phyloP scores from a whole-genome alignment of 164 flowering plant genomes.

The Euptelea pleiosperma region DNA sequence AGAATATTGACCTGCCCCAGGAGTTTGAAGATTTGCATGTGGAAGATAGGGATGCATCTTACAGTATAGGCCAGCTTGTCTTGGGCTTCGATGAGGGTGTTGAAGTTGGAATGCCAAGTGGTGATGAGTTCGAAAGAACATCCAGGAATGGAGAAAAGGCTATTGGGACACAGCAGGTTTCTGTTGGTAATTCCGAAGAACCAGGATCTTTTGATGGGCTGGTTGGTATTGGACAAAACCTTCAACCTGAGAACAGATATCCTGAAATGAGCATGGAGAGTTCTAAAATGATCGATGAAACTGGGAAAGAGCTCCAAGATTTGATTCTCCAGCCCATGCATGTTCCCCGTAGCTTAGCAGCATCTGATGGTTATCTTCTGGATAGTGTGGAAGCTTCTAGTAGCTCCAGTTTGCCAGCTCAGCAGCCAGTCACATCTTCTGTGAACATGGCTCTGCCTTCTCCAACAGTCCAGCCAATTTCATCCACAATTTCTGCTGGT shows the following conservation, averaged over 20 bases:
- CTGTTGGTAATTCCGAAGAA: constrained; percentile 28
- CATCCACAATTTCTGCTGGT: constrained; percentile 39
- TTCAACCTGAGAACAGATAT: constrained; percentile 24
- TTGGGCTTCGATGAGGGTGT: constrained; percentile 83
- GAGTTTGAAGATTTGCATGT: constrained; percentile 62
- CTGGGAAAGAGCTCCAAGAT: constrained; percentile 36
- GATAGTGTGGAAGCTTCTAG: constrained; percentile 28
- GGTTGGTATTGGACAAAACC: constrained; percentile 23
- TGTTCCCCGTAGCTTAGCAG: constrained; percentile 21
- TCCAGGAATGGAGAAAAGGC: constrained; percentile 36
- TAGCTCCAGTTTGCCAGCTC: constrained; percentile 27
- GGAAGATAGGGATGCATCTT: constrained; percentile 45
- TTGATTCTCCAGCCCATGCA: constrained; percentile 26
- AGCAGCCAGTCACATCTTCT: constrained; percentile 32
- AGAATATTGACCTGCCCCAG: constrained; percentile 41
- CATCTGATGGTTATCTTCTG: constrained; percentile 23
- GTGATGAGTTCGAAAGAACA: constrained; percentile 53
- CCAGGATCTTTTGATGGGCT: constrained; percentile 30
- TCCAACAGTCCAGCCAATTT: constrained; percentile 30
- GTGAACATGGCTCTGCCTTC: constrained; percentile 25
- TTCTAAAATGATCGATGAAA: constrained; percentile 26
- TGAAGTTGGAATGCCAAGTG: constrained; percentile 55
- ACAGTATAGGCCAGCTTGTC: constrained; percentile 45
- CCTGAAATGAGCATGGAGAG: constrained; percentile 25
- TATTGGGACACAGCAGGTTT: constrained; percentile 27